Evolutionary conservation across 2,329 filamentous ascomycete species (phyloP), one percentile per base, ranked within the genome.

Genomic region (Neofusicoccum parvum): DNA sequence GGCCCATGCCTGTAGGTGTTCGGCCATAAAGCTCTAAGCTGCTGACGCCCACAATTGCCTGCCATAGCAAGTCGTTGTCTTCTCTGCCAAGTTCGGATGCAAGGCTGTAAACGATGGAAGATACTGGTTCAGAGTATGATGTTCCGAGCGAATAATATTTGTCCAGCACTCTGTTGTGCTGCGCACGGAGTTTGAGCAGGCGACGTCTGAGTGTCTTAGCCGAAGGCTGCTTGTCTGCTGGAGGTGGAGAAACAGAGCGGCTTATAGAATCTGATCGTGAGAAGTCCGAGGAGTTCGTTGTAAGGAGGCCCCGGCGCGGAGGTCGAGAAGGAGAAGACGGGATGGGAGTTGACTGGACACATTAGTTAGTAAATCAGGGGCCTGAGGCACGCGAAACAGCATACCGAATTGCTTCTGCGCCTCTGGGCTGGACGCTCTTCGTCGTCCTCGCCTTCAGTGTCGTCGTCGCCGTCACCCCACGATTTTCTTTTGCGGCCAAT

Each of bases 1-100:
- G 68, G 76, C 91, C 90, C 36, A 95, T 84, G 27, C 92, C 92
- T 12, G 91, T 90, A 50, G 91, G 92, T 20, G 92, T 94, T 65
- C 92, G 89, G 15, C 94, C 94, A 70, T 95, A 96, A 0, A 97
- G 85, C 75, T 97, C 94, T 79, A 96, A 89, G 15, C 93, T 96
- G n/a, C 91, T 93, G 41, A 97, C 92, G 5, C 95, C 95, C 32
- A 99, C 92, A 72, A 98, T 97, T 5, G 93, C 89, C 66, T 97
- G 85, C 95, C 95, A 99, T 14, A 99, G 84, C 23, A 98, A 83
- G 72, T 99, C 94, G 72, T 98, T 99, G 77, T 98, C 94, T 82
- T 98, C 95, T 62, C 94, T 90, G 68, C 95, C 95, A 6, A 99
- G 87, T 74, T 98, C 95, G 1, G 94, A 97, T 1, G 94, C 95